Evolutionary conservation across 176 grass and related monocot genomes (phyloP).

Genomic region (Hyparrhenia diplandra): DNA sequence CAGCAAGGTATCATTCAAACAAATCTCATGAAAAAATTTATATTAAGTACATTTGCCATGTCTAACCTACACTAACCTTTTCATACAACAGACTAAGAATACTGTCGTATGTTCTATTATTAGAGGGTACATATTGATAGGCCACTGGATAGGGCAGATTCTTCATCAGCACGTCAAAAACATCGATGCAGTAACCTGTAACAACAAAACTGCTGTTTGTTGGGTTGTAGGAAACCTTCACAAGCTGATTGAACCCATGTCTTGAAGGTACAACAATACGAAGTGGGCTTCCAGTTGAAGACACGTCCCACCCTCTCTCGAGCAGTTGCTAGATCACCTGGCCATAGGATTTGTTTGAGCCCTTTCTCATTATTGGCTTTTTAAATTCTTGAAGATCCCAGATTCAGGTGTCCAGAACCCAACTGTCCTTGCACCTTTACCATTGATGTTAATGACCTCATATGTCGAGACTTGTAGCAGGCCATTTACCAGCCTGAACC

Average conservation of each 20-base stretch:
- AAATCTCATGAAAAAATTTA: background rate
- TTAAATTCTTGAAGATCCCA: constrained; percentile 26
- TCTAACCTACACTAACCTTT: background rate
- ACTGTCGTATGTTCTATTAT: background rate
- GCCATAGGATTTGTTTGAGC: constrained; percentile 7
- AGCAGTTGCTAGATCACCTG: background rate
- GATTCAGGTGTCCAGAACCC: constrained; percentile 44
- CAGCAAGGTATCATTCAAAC: background rate
- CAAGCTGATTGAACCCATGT: background rate
- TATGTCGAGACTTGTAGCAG: constrained; percentile 26
- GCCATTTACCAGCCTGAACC: constrained; percentile 41
- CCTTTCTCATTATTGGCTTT: background rate
- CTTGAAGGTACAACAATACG: background rate
- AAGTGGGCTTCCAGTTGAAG: background rate
- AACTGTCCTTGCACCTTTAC: constrained; percentile 27
- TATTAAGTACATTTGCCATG: background rate
- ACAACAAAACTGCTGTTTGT: background rate
- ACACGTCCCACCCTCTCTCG: background rate
- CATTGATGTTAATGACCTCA: constrained; percentile 51
- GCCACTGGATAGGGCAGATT: background rate
- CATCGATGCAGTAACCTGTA: constrained; percentile 12
- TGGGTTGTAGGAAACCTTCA: background rate
- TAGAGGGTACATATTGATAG: background rate
- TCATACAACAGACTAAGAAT: background rate
- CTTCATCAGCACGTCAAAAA: background rate